Evolutionary conservation across 306 rosid genomes (phyloP), one percentile per base, ranked within the genome.

Genomic region (Abrus precatorius): DNA sequence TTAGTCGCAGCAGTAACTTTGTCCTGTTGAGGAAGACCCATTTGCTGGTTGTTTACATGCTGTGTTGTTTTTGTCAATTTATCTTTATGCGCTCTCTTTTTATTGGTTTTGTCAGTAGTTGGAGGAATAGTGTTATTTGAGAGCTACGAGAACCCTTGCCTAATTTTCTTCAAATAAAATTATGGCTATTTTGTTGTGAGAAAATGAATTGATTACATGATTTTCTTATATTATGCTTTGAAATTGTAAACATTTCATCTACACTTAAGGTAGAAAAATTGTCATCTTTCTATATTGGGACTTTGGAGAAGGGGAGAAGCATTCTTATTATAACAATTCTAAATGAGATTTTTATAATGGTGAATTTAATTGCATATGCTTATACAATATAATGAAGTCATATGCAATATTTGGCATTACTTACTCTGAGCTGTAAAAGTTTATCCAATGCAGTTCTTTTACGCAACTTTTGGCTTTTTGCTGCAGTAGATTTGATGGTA

Each of bases 61-160:
- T 12, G 53, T 44, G 20, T 14, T 7, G 3, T 61, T 72, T 76
- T 50, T 43, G 77, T 64, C 63, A 1, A 72, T 1, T 44, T 83
- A 7, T 78, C 13, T 72, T 5, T 8, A 3, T 72, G 47, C 1
- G 55, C 11, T 65, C 48, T 38, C 1, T 45, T 43, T 72, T 55
- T 72, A n/a, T 55, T 78, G 54, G 74, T 30, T 62, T 62, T 54
- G 44, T 60, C 33, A 11, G 3, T 47, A 69, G 43, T 66, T n/a
- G 2, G 28, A 63, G 45, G 32, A 66, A 80, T 53, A 74, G 28
- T 61, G 38, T 38, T 80, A 48, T 57, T 55, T 52, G 80, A 81
- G 75, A 72, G 65, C 66, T 38, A 36, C 50, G 27, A 50, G 84
- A 72, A 14, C 30, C 53, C 9, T 56, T 47, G 41, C 27, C 30